Evolutionary conservation across 2,329 filamentous ascomycete genomes (phyloP), one percentile per base, ranked within the genome.

Genomic region (Alternaria ethzedia): DNA sequence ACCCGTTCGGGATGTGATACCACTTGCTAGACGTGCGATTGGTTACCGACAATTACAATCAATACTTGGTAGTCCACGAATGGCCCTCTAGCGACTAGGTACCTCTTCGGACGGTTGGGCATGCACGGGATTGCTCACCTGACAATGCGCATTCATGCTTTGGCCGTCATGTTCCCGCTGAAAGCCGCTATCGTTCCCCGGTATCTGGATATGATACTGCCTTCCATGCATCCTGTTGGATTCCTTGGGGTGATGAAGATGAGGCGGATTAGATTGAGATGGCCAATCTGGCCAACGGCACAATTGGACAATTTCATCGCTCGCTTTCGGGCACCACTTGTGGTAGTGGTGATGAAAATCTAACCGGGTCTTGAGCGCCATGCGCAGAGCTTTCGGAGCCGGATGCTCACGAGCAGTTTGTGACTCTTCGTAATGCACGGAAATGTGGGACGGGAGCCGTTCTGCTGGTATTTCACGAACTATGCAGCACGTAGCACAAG

Each of bases 21-120:
- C 67, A 56, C 64, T 32, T 52, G 47, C 67, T 21, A 13, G 51
- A 12, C n/a, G 20, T 45, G 46, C 61, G 52, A 78, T 79, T 78
- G 77, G 77, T 66, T 78, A 79, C 77, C 77, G 74, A 74, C 66
- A 44, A 36, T 47, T 26, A 44, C 63, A 75, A 67, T 73, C 76
- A 78, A 78, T 79, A 78, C 69, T 74, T 75, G 69, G 63, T 74
- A 73, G 71, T 73, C 72, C 70, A 71, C 75, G 77, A 75, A 77
- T 75, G 68, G 69, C 64, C 63, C 71, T 72, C 67, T 69, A 71
- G 70, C 67, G 71, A 70, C 70, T 51, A 69, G 70, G 71, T 69
- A 76, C 70, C 59, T 69, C 55, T 64, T 70, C 63, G 61, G 61
- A 63, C 61, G 59, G 43, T 46, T 30, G 55, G 45, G 36, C 54